phyloP scores from a whole-genome alignment of 495 filamentous ascomycete species.

The Jackrogersella minutella region DNA sequence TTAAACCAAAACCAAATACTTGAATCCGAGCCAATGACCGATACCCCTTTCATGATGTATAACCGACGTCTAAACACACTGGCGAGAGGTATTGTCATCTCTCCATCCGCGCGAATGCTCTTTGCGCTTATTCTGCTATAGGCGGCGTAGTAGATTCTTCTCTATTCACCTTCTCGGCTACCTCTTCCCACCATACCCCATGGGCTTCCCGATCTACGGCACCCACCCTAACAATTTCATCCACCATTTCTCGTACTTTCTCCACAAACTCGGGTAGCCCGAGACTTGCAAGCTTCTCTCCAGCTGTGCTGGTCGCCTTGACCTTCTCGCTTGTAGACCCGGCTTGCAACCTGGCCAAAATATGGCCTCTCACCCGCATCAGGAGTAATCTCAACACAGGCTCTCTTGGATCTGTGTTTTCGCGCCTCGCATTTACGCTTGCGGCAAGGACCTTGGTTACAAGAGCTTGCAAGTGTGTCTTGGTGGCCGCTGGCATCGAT shows the following conservation, averaged over 20 bases:
- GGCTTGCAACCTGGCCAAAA: constrained; percentile 78
- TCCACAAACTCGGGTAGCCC: constrained; percentile 91
- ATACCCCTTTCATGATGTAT: constrained; percentile 24
- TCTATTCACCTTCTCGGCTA: constrained; percentile 58
- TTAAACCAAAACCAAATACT: constrained; percentile 29
- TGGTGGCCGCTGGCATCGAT: constrained; percentile 76
- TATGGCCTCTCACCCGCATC: constrained; percentile 74
- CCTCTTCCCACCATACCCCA: constrained; percentile 78
- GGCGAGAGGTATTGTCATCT: too few species aligned
- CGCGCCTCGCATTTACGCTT: constrained; percentile 45
- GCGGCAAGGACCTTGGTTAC: constrained; percentile 59
- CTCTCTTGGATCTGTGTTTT: constrained; percentile 66
- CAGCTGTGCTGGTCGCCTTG: constrained; percentile 79
- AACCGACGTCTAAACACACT: constrained; percentile 16
- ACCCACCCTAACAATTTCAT: constrained; percentile 76
- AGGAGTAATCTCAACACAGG: constrained; percentile 84
- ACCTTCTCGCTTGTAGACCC: constrained; percentile 82
- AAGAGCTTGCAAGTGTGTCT: constrained; percentile 62
- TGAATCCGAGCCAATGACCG: constrained; percentile 29
- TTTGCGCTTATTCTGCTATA: constrained; percentile 14
- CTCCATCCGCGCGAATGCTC: neutral
- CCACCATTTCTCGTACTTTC: constrained; percentile 81
- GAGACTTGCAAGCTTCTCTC: constrained; percentile 78
- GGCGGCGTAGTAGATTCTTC: constrained; percentile 40
- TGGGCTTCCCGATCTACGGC: constrained; percentile 83